Evolutionary conservation across 352 stramenopile genomes (phyloP).

Genomic region (Thraustotheca clavata): DNA sequence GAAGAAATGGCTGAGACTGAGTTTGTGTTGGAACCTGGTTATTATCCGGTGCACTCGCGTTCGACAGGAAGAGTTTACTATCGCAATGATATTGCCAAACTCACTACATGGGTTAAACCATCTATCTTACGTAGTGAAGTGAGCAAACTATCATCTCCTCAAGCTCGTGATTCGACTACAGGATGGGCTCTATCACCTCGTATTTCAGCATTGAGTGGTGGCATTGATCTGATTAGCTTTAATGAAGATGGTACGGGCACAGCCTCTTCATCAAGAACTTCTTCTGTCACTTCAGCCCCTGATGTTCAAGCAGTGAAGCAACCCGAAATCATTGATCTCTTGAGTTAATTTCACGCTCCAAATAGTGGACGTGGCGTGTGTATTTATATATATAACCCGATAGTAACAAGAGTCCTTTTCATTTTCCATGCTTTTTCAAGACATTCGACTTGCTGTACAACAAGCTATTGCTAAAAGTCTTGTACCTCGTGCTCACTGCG

Average conservation of each 20-base stretch:
- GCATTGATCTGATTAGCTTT: constrained; percentile 19
- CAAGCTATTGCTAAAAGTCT: not conserved
- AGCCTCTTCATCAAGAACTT: not conserved
- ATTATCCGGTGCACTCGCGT: constrained; percentile 71
- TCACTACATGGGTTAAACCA: constrained; percentile 71
- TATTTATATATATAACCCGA: constrained; percentile 5
- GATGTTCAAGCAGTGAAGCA: constrained; percentile 1
- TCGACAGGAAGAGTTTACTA: constrained; percentile 68
- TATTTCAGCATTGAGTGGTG: not conserved
- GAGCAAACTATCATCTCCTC: constrained; percentile 1
- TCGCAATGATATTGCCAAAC: constrained; percentile 46
- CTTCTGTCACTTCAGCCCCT: not conserved
- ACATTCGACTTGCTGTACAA: not conserved
- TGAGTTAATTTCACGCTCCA: not conserved
- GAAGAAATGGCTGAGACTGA: constrained; percentile 65
- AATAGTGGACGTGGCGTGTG: no score
- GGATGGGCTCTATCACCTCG: not conserved
- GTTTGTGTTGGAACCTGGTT: constrained; percentile 68
- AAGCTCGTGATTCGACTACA: not conserved
- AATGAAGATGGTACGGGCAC: not conserved
- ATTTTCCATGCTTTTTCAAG: not conserved
- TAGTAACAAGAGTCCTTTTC: not conserved
- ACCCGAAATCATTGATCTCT: not conserved
- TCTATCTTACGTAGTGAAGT: constrained; percentile 21
- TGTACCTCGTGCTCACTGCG: not conserved